A percentile compares a stretch with the other conserved stretches of the same genome.
Evolutionary conservation across 2,329 filamentous ascomycete species (phyloP).

Genomic region (Madurella fahalii): DNA sequence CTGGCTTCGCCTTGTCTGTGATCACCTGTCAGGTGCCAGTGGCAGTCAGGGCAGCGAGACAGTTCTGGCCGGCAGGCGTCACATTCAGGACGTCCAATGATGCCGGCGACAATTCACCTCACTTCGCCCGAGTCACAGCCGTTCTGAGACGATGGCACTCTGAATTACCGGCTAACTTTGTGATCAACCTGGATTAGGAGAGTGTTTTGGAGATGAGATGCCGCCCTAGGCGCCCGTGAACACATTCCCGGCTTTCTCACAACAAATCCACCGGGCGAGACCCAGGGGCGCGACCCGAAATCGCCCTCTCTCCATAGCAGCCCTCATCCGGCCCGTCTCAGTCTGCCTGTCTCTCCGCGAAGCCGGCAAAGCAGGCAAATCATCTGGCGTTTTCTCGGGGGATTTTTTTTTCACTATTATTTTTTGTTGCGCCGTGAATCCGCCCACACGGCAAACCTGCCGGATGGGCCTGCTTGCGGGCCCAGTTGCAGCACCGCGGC

Average conservation of each 20-base stretch:
- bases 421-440: neutral
- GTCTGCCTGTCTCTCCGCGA: neutral
- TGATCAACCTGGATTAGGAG: neutral
- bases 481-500: constrained; percentile 11
- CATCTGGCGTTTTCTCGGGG: neutral
- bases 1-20: constrained; percentile 1
- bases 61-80: constrained; percentile 1
- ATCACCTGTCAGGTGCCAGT: constrained; percentile 4
- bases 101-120: constrained; percentile 18
- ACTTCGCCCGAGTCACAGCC: constrained; percentile 4
- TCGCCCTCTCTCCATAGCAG: neutral
- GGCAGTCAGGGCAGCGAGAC: constrained; percentile 1
- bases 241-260: neutral
- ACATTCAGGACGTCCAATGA: constrained; percentile 13
- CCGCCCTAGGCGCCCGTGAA: constrained; percentile 9
- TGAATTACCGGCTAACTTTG: constrained; percentile 4
- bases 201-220: neutral
- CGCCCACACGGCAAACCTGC: constrained; percentile 8
- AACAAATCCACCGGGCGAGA: neutral
- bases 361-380: constrained; percentile 4
- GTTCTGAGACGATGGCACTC: constrained; percentile 6
- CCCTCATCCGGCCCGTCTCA: neutral
- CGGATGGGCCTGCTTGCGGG: constrained; percentile 12
- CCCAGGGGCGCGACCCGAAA: neutral
- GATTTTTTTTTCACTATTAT: too few species aligned